Conservation (phyloP, 441 rosid genomes). For the Geranium incanum region DNA sequence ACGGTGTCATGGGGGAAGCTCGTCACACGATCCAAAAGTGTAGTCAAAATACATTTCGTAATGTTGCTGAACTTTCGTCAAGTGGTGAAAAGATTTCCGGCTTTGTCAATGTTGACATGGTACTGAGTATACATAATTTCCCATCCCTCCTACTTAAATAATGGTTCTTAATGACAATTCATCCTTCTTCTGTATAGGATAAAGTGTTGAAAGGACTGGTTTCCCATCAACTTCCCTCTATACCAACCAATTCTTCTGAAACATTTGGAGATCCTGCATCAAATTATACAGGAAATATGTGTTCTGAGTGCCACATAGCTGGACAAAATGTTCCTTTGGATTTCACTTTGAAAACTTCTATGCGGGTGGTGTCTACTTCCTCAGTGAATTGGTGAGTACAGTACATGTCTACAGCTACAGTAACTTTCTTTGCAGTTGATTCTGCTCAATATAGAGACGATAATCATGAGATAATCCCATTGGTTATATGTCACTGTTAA, state of each 20-base stretch:
- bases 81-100: conserved; percentile 45
- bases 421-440: background rate
- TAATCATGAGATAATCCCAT: background rate
- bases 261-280: conserved; percentile 32
- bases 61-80: conserved; percentile 75
- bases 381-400: conserved; percentile 57
- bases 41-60: conserved; percentile 57
- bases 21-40: conserved; percentile 44
- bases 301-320: conserved; percentile 47
- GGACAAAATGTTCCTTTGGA: conserved; percentile 73
- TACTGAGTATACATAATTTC: conserved; percentile 20
- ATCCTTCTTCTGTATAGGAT: conserved; percentile 37
- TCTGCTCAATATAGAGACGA: background rate
- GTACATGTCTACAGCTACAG: background rate
- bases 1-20: conserved; percentile 31
- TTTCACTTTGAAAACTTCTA: conserved; percentile 74
- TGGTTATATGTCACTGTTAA: conserved; percentile 8
- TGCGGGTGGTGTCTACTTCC: conserved; percentile 50
- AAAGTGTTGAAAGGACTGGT: conserved; percentile 82
- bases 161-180: conserved; percentile 14
- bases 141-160: conserved; percentile 13
- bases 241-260: conserved; percentile 32
- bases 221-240: conserved; percentile 31
- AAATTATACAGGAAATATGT: conserved; percentile 32
- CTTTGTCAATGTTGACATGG: conserved; percentile 65